These are phyloP conservation scores for Moesziomyces globuligerus DNA, from an alignment of 1,284 basidiomycete species.

Conservation along the genomic window DNA sequence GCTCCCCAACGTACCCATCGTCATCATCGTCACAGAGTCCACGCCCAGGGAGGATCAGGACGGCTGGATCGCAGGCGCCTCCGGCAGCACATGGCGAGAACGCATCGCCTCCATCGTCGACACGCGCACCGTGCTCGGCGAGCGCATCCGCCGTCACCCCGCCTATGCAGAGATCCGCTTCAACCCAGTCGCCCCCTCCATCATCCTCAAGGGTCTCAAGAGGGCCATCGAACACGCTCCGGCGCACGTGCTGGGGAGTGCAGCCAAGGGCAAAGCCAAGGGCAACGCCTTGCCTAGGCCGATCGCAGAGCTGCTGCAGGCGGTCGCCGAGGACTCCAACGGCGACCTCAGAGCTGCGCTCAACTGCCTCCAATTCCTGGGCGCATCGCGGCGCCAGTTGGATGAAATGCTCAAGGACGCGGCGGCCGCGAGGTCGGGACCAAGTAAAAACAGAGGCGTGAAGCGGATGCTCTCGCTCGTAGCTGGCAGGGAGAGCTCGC, in stretches of 20 bases:
- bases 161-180: constrained; percentile 84
- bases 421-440: not conserved
- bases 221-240: constrained; percentile 17
- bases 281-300: constrained; percentile 2
- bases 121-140: constrained; percentile 76
- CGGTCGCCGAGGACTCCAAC: constrained; percentile 79
- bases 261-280: too few species aligned
- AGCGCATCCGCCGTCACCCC: constrained; percentile 73
- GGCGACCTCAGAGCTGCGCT: constrained; percentile 93
- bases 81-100: constrained; percentile 69
- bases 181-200: constrained; percentile 87
- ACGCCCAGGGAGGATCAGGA: constrained; percentile 70
- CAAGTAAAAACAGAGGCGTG: constrained; percentile 2
- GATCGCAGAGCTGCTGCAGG: constrained; percentile 18
- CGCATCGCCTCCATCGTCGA: constrained; percentile 71
- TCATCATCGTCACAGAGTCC: constrained; percentile 85
- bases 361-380: constrained; percentile 86
- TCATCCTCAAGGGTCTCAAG: constrained; percentile 82
- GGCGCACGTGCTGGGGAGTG: not conserved
- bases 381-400: constrained; percentile 48
- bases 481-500: constrained; percentile 77
- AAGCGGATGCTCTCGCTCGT: constrained; percentile 22
- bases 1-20: constrained; percentile 72
- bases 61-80: constrained; percentile 71
- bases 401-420: constrained; percentile 3